Evolutionary conservation across 805 yeast genomes (phyloP).

Genomic region (Scheffersomyces ergatensis): DNA sequence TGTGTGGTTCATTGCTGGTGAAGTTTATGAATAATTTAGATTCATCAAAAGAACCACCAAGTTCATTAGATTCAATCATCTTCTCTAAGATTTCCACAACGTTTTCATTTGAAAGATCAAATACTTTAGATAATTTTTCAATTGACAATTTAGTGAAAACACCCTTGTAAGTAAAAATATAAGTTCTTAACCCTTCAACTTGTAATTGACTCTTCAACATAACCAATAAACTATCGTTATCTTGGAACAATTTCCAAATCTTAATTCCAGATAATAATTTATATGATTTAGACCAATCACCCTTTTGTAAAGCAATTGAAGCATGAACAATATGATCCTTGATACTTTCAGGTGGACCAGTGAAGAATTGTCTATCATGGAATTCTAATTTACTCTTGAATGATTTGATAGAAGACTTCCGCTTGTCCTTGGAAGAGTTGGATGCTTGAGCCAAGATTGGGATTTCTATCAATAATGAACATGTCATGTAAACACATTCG

Average conservation of each 20-base stretch:
- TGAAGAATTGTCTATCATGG: constrained; percentile 90
- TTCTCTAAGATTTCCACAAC: constrained; percentile 66
- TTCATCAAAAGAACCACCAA: constrained; percentile 73
- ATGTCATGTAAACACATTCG: constrained; percentile 90
- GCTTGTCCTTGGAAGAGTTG: constrained; percentile 61
- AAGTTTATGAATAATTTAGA: constrained; percentile 62
- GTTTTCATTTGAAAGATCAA: constrained; percentile 56
- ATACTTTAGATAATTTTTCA: constrained; percentile 59
- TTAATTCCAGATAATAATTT: constrained; percentile 71
- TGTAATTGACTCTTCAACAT: constrained; percentile 79
- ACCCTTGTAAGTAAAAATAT: constrained; percentile 77
- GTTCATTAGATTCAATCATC: constrained; percentile 76
- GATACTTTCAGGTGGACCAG: constrained; percentile 97
- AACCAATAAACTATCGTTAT: constrained; percentile 61
- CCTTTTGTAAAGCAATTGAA: constrained; percentile 80
- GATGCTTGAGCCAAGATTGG: constrained; percentile 81
- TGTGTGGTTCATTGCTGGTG: constrained; percentile 67
- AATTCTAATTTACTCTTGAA: constrained; percentile 89
- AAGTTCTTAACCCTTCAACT: constrained; percentile 90
- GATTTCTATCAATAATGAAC: constrained; percentile 84
- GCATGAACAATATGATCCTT: constrained; percentile 93
- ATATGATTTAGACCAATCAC: constrained; percentile 83
- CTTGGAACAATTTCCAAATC: constrained; percentile 82
- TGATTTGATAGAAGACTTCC: constrained; percentile 64
- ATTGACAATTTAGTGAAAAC: constrained; percentile 75